Percentiles rank a stretch among this genome's conserved stretches.
Conservation (phyloP, 495 filamentous ascomycete species). For the Aspergillus hancockii region DNA sequence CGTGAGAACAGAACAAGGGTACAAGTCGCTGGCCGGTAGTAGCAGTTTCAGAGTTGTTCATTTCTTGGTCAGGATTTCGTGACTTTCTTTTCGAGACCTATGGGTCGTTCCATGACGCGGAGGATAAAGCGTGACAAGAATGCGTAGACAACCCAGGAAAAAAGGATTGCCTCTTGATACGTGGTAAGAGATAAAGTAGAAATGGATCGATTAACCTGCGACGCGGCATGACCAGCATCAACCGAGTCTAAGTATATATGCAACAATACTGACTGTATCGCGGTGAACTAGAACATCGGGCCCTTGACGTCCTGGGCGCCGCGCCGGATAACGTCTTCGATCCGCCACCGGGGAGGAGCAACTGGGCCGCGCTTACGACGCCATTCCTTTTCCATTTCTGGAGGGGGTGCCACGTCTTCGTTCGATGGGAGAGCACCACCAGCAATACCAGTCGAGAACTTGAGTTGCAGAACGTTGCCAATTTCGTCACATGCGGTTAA, state of each 20-base stretch:
- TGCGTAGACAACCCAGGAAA: constrained; percentile 1
- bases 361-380: constrained; percentile 43
- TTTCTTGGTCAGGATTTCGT: constrained; percentile 35
- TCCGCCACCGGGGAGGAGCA: constrained; percentile 73
- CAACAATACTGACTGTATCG: constrained; percentile 11
- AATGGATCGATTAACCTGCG: constrained; percentile 22
- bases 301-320: constrained; percentile 79
- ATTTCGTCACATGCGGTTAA: constrained; percentile 90
- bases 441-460: constrained; percentile 92
- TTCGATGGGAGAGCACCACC: constrained; percentile 77
- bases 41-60: constrained; percentile 25
- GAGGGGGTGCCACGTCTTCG: constrained; percentile 66
- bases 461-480: constrained; percentile 87
- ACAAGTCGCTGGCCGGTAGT: constrained; percentile 5
- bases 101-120: background rate
- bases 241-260: constrained; percentile 28
- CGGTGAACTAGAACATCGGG: constrained; percentile 48
- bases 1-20: constrained; percentile 1
- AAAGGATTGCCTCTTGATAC: constrained; percentile 18
- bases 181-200: constrained; percentile 16
- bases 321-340: constrained; percentile 76
- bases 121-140: constrained; percentile 5
- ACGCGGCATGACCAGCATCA: constrained; percentile 45
- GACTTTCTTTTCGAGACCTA: constrained; percentile 18
- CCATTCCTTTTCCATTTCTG: constrained; percentile 70